These are phyloP conservation scores for Sophora flavescens DNA, from an alignment of 306 rosid genomes.

Conservation along the genomic window DNA sequence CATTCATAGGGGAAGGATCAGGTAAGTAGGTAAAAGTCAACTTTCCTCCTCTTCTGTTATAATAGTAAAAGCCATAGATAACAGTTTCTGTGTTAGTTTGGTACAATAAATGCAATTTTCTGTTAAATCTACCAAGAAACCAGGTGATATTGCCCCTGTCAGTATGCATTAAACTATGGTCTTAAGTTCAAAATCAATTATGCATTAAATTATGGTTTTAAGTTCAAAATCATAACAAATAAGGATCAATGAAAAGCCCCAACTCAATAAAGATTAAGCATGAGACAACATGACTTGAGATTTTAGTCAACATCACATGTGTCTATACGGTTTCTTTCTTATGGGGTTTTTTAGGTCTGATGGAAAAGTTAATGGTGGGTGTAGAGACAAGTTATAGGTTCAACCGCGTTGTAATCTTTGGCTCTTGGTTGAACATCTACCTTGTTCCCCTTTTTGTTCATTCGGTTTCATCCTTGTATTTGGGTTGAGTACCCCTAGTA, in stretches of 20 bases:
- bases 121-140: slow-evolving; percentile 22
- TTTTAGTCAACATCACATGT: slow-evolving; percentile 31
- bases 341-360: too few species aligned
- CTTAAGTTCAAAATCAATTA: background rate
- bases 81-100: slow-evolving; percentile 19
- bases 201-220: slow-evolving; percentile 19
- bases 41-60: slow-evolving; percentile 21
- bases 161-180: slow-evolving; percentile 14
- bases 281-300: slow-evolving; percentile 24
- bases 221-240: slow-evolving; percentile 41
- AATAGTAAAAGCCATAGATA: slow-evolving; percentile 27
- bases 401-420: too few species aligned
- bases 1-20: slow-evolving; percentile 35
- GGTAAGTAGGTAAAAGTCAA: slow-evolving; percentile 12
- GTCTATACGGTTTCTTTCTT: too few species aligned
- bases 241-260: slow-evolving; percentile 9
- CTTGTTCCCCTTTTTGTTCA: too few species aligned
- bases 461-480: too few species aligned
- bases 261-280: slow-evolving; percentile 4
- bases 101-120: slow-evolving; percentile 4
- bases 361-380: too few species aligned
- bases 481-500: too few species aligned
- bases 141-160: background rate
- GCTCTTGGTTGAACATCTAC: too few species aligned
- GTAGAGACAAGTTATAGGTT: too few species aligned